Evolutionary conservation across 2,329 filamentous ascomycete species (phyloP), one percentile per base, ranked within the genome.

Genomic region (Talaromyces piceae): DNA sequence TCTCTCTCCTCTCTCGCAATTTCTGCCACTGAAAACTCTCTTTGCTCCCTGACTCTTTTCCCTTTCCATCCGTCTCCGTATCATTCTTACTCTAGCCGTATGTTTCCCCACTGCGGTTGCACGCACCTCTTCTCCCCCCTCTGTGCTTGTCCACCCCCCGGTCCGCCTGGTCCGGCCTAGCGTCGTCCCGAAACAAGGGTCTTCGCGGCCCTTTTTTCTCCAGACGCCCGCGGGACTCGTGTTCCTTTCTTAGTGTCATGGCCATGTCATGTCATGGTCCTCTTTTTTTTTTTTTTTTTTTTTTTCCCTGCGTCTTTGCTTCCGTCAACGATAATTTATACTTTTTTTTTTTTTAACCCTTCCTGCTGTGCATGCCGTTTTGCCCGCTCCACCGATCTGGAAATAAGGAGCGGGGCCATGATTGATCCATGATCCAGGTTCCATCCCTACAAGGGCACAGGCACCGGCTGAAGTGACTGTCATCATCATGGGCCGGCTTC

Each of bases 311-410:
- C n/a, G n/a, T n/a, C n/a, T n/a, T n/a, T n/a, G n/a, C n/a, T n/a
- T n/a, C n/a, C n/a, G n/a, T n/a, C n/a, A n/a, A n/a, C n/a, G n/a
- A n/a, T n/a, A n/a, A n/a, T n/a, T n/a, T n/a, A n/a, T n/a, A n/a
- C n/a, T n/a, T n/a, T n/a, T n/a, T n/a, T n/a, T n/a, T 12, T 41
- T n/a, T 41, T 41, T 18, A n/a, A 31, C 18, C 30, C n/a, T 33
- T 25, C 39, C 13, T 22, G 7, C 28, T 43, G 63, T n/a, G 59
- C 60, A 65, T 65, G 57, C 54, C 52, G 55, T 49, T n/a, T 46
- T 60, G 58, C 60, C 59, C 41, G 44, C 45, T 67, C 67, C 66
- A 63, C 66, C 60, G 63, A 67, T 58, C 61, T 64, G 59, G 61
- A 60, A 59, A n/a, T n/a, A n/a, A 28, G 62, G 61, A 62, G 61